Conservation (phyloP, 129 eudicot species). For the Cynara cardunculus region DNA sequence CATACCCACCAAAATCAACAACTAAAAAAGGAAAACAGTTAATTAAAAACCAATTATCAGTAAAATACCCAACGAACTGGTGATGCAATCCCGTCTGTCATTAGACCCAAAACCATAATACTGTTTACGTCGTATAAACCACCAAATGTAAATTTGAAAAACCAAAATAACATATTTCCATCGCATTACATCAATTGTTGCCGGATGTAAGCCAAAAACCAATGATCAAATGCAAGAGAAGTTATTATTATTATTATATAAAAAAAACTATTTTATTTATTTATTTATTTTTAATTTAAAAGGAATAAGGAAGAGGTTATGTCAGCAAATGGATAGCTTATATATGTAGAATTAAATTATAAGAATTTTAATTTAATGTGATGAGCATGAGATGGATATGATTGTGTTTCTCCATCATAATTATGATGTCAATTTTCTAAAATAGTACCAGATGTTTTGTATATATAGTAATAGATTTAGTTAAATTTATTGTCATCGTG, state of each 20-base stretch:
- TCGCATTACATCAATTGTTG: neutral
- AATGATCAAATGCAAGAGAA: neutral
- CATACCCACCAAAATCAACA: too few relatives aligned
- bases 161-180: neutral
- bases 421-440: neutral
- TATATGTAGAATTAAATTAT: too few relatives aligned
- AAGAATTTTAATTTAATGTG: neutral
- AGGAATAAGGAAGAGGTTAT: neutral
- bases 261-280: too few relatives aligned
- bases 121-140: neutral
- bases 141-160: too few relatives aligned
- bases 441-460: neutral
- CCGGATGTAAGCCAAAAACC: neutral
- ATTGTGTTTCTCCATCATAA: neutral
- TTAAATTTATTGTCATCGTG: too few relatives aligned
- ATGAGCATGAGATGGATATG: slow-evolving; percentile 1
- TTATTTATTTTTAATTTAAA: too few relatives aligned
- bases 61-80: too few relatives aligned
- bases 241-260: too few relatives aligned
- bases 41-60: neutral
- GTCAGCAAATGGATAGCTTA: neutral
- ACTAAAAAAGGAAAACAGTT: too few relatives aligned
- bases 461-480: neutral
- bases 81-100: too few relatives aligned
- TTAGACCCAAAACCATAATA: neutral